Percentiles rank a stretch among this genome's conserved stretches.
These are phyloP conservation scores for Eucalyptus tenuipes DNA, from an alignment of 345 rosid genomes.

Conservation along the genomic window DNA sequence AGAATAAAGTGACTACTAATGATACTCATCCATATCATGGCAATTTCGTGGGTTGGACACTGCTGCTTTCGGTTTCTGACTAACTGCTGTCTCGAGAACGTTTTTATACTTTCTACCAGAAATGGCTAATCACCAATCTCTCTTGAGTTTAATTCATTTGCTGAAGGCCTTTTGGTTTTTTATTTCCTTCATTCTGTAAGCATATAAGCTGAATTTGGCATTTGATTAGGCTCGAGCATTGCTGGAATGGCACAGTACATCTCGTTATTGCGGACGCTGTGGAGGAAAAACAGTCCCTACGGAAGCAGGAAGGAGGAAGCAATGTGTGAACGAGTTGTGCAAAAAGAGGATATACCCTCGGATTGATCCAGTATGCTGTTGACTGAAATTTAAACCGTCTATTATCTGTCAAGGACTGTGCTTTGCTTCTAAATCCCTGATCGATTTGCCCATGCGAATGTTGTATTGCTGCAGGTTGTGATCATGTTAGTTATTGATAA, in stretches of 20 bases:
- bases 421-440: not conserved
- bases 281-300: conserved; percentile 49
- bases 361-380: conserved; percentile 61
- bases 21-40: not conserved
- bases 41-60: not conserved
- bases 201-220: not conserved
- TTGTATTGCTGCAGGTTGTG: conserved; percentile 50
- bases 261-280: conserved; percentile 75
- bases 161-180: not conserved
- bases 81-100: not conserved
- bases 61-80: not conserved
- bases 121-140: not conserved
- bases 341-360: conserved; percentile 75
- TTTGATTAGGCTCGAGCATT: conserved; percentile 67
- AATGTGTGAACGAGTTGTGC: conserved; percentile 57
- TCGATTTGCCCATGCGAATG: not conserved
- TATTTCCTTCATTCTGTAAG: not conserved
- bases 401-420: not conserved
- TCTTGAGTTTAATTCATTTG: not conserved
- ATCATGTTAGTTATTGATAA: conserved; percentile 88
- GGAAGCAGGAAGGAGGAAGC: conserved; percentile 82
- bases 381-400: not conserved
- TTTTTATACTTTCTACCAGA: not conserved
- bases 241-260: conserved; percentile 67
- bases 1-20: not conserved